Evolutionary conservation across 2,329 filamentous ascomycete genomes (phyloP).

Genomic region (Coniella vitis): DNA sequence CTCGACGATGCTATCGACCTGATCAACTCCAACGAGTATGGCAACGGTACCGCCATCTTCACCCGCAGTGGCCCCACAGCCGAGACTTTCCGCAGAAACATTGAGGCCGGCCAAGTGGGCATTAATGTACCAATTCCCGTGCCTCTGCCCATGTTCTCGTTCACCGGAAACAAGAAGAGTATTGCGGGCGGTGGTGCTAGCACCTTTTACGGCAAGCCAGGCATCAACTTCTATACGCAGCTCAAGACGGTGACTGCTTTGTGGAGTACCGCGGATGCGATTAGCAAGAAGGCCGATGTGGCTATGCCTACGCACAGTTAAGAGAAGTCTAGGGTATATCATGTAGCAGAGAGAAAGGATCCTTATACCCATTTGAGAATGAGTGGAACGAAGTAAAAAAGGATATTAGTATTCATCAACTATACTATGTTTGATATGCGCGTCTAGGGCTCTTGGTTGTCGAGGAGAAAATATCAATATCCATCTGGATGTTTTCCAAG

Average conservation of each 20-base stretch:
- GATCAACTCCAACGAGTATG: constrained; percentile 82
- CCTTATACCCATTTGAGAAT: too few relatives aligned
- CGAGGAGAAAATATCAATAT: too few relatives aligned
- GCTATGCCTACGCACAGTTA: constrained; percentile 53
- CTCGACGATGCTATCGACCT: constrained; percentile 73
- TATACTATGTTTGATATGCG: too few relatives aligned
- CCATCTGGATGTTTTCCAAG: too few relatives aligned
- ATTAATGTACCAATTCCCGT: constrained; percentile 79
- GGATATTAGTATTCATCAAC: too few relatives aligned
- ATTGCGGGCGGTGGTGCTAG: constrained; percentile 86
- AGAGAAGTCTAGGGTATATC: too few relatives aligned
- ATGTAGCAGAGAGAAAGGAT: too few relatives aligned
- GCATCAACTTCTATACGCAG: constrained; percentile 92
- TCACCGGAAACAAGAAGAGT: constrained; percentile 79
- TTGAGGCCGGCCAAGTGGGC: constrained; percentile 79
- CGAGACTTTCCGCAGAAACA: constrained; percentile 69
- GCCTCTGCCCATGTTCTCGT: constrained; percentile 64
- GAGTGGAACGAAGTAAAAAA: too few relatives aligned
- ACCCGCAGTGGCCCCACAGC: constrained; percentile 72
- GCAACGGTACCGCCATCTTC: constrained; percentile 82
- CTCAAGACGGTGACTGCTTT: constrained; percentile 93
- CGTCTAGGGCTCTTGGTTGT: too few relatives aligned
- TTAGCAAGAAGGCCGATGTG: constrained; percentile 63
- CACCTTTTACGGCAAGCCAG: constrained; percentile 92
- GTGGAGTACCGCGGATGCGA: constrained; percentile 73